phyloP scores from a whole-genome alignment of 768 basidiomycete genomes.

The Panaeolus cyanescens region DNA sequence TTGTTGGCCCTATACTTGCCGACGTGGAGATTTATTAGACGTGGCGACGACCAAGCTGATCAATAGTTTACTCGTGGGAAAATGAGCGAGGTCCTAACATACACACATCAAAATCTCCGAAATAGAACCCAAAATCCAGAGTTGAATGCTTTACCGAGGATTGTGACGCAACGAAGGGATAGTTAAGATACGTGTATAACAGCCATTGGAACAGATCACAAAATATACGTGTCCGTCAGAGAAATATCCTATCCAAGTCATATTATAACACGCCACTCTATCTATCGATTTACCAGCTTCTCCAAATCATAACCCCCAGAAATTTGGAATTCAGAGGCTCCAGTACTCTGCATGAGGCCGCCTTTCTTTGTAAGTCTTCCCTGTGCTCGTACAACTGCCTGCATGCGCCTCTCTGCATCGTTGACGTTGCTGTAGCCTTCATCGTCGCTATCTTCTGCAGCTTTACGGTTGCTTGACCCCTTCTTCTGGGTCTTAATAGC shows the following conservation, averaged over 20 bases:
- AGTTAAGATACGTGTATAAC: background rate
- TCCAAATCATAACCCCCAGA: slow-evolving; percentile 64
- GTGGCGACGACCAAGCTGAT: slow-evolving; percentile 23
- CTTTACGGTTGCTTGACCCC: slow-evolving; percentile 17
- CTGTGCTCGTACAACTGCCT: slow-evolving; percentile 78
- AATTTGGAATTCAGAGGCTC: slow-evolving; percentile 79
- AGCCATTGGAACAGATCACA: background rate
- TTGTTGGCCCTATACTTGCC: slow-evolving; percentile 6
- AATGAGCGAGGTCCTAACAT: background rate
- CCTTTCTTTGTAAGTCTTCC: slow-evolving; percentile 81
- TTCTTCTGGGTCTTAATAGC: slow-evolving; percentile 18
- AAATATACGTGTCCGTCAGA: background rate
- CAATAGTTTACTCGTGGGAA: slow-evolving; percentile 17
- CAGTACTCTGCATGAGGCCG: slow-evolving; percentile 71
- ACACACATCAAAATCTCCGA: too few species aligned
- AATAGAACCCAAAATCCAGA: background rate
- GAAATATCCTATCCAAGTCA: too few species aligned
- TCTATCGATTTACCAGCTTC: slow-evolving; percentile 44
- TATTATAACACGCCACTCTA: slow-evolving; percentile 1
- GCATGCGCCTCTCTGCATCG: slow-evolving; percentile 83
- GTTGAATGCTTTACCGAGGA: background rate
- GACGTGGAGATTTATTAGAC: slow-evolving; percentile 24
- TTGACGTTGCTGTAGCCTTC: slow-evolving; percentile 42
- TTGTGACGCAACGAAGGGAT: too few species aligned
- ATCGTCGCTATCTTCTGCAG: slow-evolving; percentile 20